Conservation (phyloP, 2,329 filamentous ascomycete species). For the Piedraia hortae region DNA sequence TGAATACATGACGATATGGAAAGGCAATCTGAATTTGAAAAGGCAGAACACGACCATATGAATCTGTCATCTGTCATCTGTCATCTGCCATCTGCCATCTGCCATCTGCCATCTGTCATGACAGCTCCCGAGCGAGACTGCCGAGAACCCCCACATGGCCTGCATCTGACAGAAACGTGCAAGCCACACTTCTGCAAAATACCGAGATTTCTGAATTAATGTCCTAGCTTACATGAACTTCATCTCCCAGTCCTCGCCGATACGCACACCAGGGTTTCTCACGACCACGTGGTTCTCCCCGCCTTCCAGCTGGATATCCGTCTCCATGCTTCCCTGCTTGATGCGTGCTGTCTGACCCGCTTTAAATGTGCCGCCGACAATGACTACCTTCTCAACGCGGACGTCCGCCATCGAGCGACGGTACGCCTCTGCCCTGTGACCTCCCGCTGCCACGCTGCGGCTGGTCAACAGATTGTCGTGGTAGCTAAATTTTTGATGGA, state of each 20-base stretch:
- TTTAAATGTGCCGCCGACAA: conserved; percentile 67
- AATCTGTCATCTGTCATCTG: no score
- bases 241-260: conserved; percentile 38
- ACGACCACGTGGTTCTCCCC: conserved; percentile 37
- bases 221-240: no score
- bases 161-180: no score
- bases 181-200: no score
- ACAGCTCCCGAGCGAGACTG: no score
- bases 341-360: conserved; percentile 15
- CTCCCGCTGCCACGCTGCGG: conserved; percentile 27
- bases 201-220: no score
- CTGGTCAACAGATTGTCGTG: conserved; percentile 32
- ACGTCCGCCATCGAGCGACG: conserved; percentile 55
- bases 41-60: no score
- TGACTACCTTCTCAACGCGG: conserved; percentile 52
- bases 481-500: conserved; percentile 57
- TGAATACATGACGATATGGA: no score
- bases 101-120: no score
- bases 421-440: conserved; percentile 38
- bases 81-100: no score
- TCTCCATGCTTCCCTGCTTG: conserved; percentile 30
- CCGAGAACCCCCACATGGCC: no score
- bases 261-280: conserved; percentile 31
- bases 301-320: conserved; percentile 22
- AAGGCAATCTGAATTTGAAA: no score